Evolutionary conservation across 1,139 yeast species (phyloP), one percentile per base, ranked within the genome.

Genomic region (Candida sp.): DNA sequence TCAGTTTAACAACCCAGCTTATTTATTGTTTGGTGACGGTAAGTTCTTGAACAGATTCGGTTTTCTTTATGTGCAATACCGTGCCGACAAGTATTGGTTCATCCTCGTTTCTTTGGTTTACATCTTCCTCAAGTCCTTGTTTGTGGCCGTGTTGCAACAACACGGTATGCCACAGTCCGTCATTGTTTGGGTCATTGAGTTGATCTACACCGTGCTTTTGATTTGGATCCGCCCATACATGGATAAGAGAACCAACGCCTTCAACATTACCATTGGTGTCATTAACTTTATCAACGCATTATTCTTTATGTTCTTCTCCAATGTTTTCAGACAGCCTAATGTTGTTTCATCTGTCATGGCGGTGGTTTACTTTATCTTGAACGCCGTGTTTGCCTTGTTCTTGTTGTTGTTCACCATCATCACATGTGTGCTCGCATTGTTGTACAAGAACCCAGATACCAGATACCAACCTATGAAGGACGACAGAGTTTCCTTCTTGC

Each of bases 391-490:
- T 69, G 96, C 98, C 2, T 77, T 91, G 58, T 83, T 90, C 63
- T 78, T 94, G 63, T 77, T 94, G 64, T 77, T 94, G 49, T 86
- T 92, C 78, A 90, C 97, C 49, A 86, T 93, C 59, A 84, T 92
- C 44, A 90, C 97, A 4, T 92, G 98, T 73, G 78, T 87, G 8
- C 78, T 91, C 68, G 97, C 98, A 0, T 71, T 93, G 60, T 63
- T 93, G 34, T 88, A 90, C 69, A 91, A 88, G 76, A 92, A 94
- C 68, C 99, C 99, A 51, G 99, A 94, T 70, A 86, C 96, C 12
- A 82, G 97, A 61, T 94, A 94, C 74, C 96, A 92, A 76, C 98
- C 98, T 59, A 90, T 94, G 91, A 88, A 89, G 62, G 99, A 94
- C 68, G 99, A 94, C 66, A 85, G 99, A 69, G 96, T 90, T 50